Evolutionary conservation across 192 early-diverging fungal species (phyloP).

Genomic region (Piromyces finnis): DNA sequence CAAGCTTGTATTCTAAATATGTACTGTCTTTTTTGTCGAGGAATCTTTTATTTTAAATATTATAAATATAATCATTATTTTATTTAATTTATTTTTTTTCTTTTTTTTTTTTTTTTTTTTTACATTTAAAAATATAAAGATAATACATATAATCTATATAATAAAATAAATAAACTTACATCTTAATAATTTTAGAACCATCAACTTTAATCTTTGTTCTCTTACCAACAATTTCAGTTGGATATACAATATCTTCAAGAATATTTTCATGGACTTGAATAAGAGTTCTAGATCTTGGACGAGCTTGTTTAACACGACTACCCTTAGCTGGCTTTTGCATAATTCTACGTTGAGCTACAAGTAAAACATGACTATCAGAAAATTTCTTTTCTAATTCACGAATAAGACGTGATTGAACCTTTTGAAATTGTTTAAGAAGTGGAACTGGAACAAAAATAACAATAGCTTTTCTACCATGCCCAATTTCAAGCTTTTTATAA

Average conservation of each 20-base stretch:
- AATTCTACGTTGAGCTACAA: constrained; percentile 87
- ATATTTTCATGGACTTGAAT: constrained; percentile 91
- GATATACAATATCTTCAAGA: constrained; percentile 94
- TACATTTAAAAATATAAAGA: too few relatives aligned
- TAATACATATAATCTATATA: too few relatives aligned
- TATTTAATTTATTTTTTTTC: too few relatives aligned
- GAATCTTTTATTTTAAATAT: constrained; percentile 26
- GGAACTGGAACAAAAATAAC: constrained; percentile 96
- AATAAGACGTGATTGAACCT: constrained; percentile 84
- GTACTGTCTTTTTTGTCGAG: constrained; percentile 96
- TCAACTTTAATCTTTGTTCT: constrained; percentile 90
- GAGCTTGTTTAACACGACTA: constrained; percentile 74
- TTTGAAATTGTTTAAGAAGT: constrained; percentile 81
- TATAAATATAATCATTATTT: neutral
- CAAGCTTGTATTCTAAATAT: constrained; percentile 93
- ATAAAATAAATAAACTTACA: constrained; percentile 28
- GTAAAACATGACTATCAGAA: constrained; percentile 94
- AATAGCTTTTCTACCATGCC: constrained; percentile 88
- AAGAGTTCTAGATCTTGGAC: constrained; percentile 90
- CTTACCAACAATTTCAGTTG: constrained; percentile 98
- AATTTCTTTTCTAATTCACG: constrained; percentile 99
- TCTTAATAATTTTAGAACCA: constrained; percentile 84
- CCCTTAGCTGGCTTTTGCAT: constrained; percentile 79
- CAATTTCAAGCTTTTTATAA: constrained; percentile 53
- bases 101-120: too few relatives aligned